A percentile compares a stretch with the other conserved stretches of the same genome.
Evolutionary conservation across 1,139 yeast genomes (phyloP).

Genomic region (Diutina sp.): DNA sequence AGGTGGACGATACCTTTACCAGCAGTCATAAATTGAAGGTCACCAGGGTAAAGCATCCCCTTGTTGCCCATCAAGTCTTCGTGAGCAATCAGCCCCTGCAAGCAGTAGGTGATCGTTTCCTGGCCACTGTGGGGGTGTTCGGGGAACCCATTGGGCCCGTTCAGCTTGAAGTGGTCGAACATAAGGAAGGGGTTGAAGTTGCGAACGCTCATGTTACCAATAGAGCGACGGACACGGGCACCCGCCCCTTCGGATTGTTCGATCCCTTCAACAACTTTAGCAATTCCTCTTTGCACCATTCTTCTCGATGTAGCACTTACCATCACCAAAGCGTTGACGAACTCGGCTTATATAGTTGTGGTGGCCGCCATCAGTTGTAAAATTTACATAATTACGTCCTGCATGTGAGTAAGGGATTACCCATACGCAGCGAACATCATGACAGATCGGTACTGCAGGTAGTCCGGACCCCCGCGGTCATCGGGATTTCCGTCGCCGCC

Average conservation of each 20-base stretch:
- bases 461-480: neutral
- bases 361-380: neutral
- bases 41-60: conserved; percentile 75
- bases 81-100: conserved; percentile 72
- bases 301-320: neutral
- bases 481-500: neutral
- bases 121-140: conserved; percentile 92
- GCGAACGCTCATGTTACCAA: conserved; percentile 56
- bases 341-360: neutral
- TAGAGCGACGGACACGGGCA: conserved; percentile 71
- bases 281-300: neutral
- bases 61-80: conserved; percentile 82
- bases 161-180: conserved; percentile 62
- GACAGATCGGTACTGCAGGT: neutral
- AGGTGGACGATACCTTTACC: conserved; percentile 82
- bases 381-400: neutral
- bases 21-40: conserved; percentile 90
- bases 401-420: neutral
- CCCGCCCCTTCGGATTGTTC: conserved; percentile 86
- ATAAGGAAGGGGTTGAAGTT: conserved; percentile 75
- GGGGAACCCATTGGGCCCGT: conserved; percentile 57
- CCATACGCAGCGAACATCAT: neutral
- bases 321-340: neutral
- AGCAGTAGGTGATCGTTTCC: conserved; percentile 70
- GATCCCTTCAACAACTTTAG: conserved; percentile 7